phyloP scores from a whole-genome alignment of 78 protist species.

The Chrysochromulina tobinii region DNA sequence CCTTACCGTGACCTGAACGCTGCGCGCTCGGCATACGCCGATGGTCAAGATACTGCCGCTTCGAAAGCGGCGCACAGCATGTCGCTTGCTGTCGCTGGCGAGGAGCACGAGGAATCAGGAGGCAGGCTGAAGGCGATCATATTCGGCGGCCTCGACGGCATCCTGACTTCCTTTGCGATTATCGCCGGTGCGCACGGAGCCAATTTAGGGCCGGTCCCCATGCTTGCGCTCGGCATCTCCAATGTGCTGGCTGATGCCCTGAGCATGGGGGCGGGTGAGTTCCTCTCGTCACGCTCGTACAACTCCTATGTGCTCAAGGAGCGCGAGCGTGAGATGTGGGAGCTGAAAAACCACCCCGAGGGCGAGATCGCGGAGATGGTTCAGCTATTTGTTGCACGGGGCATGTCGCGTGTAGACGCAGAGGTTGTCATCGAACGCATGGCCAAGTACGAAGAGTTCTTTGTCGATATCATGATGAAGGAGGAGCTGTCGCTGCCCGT shows the following conservation, averaged over 20 bases:
- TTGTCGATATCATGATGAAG: slow-evolving; percentile 1
- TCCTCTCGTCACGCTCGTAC: not conserved
- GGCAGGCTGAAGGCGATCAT: too few species aligned
- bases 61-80: too few species aligned
- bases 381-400: not conserved
- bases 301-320: not conserved
- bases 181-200: slow-evolving; percentile 19
- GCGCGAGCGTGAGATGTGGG: slow-evolving; percentile 10
- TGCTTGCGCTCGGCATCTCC: not conserved
- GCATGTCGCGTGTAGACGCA: slow-evolving; percentile 10
- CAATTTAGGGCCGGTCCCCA: not conserved
- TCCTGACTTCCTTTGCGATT: slow-evolving; percentile 8
- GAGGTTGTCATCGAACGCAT: not conserved
- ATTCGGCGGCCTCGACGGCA: not conserved
- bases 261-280: slow-evolving; percentile 20
- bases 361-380: slow-evolving; percentile 1
- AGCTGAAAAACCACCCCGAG: slow-evolving; percentile 16
- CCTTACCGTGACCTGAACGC: too few species aligned
- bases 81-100: too few species aligned
- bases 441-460: not conserved
- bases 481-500: not conserved
- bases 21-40: too few species aligned
- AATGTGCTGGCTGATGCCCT: slow-evolving; percentile 26
- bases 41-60: too few species aligned
- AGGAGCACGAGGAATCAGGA: too few species aligned